Conservation (phyloP, 2,329 filamentous ascomycete species). For the Trichoderma koningiopsis region DNA sequence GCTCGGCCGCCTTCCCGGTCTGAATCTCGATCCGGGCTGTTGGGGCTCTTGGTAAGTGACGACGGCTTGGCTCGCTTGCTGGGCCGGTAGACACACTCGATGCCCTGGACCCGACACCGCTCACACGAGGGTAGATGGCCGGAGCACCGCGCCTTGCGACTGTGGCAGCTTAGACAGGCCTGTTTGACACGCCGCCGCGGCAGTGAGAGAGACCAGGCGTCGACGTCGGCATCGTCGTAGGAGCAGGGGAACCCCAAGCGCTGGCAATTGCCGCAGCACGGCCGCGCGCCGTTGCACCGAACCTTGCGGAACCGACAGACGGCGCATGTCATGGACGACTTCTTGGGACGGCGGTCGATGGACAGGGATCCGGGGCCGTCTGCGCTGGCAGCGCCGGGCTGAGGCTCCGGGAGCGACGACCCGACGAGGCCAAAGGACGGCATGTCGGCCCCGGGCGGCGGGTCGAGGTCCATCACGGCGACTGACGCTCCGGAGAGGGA, state of each 20-base stretch:
- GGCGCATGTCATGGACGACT: constrained; percentile 53
- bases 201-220: constrained; percentile 47
- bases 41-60: constrained; percentile 34
- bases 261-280: constrained; percentile 60
- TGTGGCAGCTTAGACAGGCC: constrained; percentile 60
- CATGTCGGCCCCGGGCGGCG: constrained; percentile 15
- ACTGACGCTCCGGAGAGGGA: constrained; percentile 8
- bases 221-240: constrained; percentile 52
- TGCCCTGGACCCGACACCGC: constrained; percentile 51
- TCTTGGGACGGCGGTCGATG: constrained; percentile 42
- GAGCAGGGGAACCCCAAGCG: constrained; percentile 60
- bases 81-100: constrained; percentile 58
- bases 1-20: constrained; percentile 26
- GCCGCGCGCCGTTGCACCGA: constrained; percentile 57
- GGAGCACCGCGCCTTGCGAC: constrained; percentile 60
- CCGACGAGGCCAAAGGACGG: constrained; percentile 11
- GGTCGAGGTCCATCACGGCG: constrained; percentile 17
- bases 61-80: constrained; percentile 45
- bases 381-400: neutral
- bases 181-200: constrained; percentile 58
- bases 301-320: constrained; percentile 60
- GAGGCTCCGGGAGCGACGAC: constrained; percentile 20
- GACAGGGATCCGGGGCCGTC: constrained; percentile 25
- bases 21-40: constrained; percentile 41
- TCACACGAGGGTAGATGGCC: constrained; percentile 60